A percentile compares a stretch with the other conserved stretches of the same genome.
These are phyloP conservation scores for Pythium graminicola DNA, from an alignment of 352 stramenopile species.

Conservation along the genomic window DNA sequence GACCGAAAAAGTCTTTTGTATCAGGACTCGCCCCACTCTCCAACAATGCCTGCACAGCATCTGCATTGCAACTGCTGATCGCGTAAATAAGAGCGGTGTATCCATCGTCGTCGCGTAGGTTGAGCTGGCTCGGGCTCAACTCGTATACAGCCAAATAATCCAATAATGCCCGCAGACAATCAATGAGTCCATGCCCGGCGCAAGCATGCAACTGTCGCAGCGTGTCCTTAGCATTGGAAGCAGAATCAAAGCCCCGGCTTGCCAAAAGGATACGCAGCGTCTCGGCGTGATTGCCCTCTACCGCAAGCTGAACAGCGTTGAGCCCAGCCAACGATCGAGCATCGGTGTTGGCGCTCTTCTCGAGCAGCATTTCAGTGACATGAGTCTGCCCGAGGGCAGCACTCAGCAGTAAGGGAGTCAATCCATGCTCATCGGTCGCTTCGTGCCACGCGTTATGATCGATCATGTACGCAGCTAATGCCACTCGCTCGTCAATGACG, in stretches of 20 bases:
- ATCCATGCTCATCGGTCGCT: constrained; percentile 47
- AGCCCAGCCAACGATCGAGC: constrained; percentile 31
- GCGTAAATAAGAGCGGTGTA: constrained; percentile 81
- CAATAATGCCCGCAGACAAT: constrained; percentile 47
- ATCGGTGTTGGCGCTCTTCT: constrained; percentile 53
- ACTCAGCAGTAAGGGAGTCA: constrained; percentile 61
- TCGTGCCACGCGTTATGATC: constrained; percentile 79
- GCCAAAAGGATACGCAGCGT: constrained; percentile 47
- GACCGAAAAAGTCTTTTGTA: constrained; percentile 56
- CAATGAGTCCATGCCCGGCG: constrained; percentile 45
- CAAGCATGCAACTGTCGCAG: constrained; percentile 55
- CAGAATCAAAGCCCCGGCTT: constrained; percentile 41
- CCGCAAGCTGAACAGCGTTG: constrained; percentile 45
- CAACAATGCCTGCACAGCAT: constrained; percentile 50
- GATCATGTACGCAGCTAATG: constrained; percentile 76
- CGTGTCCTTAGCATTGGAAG: constrained; percentile 31
- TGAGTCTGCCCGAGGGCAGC: constrained; percentile 51
- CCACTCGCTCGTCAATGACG: constrained; percentile 34
- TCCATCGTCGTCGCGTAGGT: constrained; percentile 57
- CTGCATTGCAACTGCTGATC: constrained; percentile 44
- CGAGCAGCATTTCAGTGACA: constrained; percentile 61
- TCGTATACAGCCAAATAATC: constrained; percentile 32
- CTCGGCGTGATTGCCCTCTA: constrained; percentile 51
- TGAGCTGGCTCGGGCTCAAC: constrained; percentile 20
- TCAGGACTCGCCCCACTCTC: constrained; percentile 48